phyloP scores from a whole-genome alignment of 164 flowering plant species.

The Brasenia schreberi region DNA sequence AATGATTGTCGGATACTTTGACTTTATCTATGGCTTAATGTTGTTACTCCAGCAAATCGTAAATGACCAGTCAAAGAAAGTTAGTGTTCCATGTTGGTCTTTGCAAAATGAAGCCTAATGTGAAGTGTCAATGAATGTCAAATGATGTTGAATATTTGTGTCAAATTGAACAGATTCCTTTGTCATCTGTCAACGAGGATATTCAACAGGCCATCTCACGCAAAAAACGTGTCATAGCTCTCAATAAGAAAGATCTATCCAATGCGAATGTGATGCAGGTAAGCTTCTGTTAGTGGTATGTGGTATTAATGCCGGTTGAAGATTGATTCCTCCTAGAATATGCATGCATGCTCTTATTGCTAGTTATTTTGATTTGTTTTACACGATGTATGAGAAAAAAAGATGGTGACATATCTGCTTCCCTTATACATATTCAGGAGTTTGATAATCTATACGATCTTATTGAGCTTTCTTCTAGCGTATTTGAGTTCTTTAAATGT shows the following conservation, averaged over 20 bases:
- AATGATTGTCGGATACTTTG: too few species aligned
- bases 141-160: neutral
- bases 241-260: constrained; percentile 89
- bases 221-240: constrained; percentile 86
- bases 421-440: too few species aligned
- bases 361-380: too few species aligned
- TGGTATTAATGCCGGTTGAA: neutral
- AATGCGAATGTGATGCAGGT: constrained; percentile 80
- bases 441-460: too few species aligned
- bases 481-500: neutral
- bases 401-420: too few species aligned
- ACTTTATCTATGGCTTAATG: neutral
- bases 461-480: neutral
- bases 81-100: neutral
- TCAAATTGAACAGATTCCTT: constrained; percentile 44
- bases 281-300: constrained; percentile 2
- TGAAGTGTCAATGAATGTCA: too few species aligned
- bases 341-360: too few species aligned
- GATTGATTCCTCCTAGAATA: neutral
- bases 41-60: neutral
- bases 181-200: constrained; percentile 71
- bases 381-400: neutral
- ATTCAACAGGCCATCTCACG: constrained; percentile 53
- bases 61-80: neutral
- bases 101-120: neutral